Base-by-base conservation (phyloP, 257 asterid species). In the Sherardia arvensis region DNA sequence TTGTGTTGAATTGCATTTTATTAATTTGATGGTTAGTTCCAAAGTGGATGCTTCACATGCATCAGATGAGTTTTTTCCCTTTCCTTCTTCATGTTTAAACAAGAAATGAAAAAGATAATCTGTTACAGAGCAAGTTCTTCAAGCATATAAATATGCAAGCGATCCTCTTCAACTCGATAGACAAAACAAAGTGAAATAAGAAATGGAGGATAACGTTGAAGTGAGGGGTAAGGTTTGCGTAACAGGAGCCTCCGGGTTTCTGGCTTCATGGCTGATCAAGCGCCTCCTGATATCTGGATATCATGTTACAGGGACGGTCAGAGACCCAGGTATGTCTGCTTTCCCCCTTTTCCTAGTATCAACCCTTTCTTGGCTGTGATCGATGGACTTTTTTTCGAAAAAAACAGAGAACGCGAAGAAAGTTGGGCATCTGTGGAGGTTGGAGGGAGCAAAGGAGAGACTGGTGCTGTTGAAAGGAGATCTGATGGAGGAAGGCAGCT, bases 191-290 rank as follows among this genome's bases (percentile, higher is more conserved):
- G 43, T 4, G 27, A 53, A n/a, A 45, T 14, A 26, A 45, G 63
- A 73, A n/a, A 38, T 77, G 89, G 81, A 71, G 49, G 38, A 51
- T 43, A 72, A 15, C 43, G 47, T 25, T 30, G 63, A 47, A 60
- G 40, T n/a, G 7, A 77, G 78, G 69, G 84, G 90, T 1, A 87
- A 72, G 74, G 95, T 92, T 7, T 87, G 99, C 53, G 99, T 92
- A 45, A 92, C 96, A 3, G 96, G 97, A 38, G 97, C 99, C 32
- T 66, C 91, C 40, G 99, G 99, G 30, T 92, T 82, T 70, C 67
- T 89, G 7, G 97, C 97, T 2, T 92, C 97, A 15, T 92, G 96
- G 94, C 79, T 89, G 23, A 79, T 92, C 73, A 92, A 92, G 66
- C 81, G 96, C 62, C 90, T 92, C 66, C 86, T 92, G 29, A 62